Base-by-base conservation (phyloP, 108 stramenopile species). In the Aurantiochytrium sp. region DNA sequence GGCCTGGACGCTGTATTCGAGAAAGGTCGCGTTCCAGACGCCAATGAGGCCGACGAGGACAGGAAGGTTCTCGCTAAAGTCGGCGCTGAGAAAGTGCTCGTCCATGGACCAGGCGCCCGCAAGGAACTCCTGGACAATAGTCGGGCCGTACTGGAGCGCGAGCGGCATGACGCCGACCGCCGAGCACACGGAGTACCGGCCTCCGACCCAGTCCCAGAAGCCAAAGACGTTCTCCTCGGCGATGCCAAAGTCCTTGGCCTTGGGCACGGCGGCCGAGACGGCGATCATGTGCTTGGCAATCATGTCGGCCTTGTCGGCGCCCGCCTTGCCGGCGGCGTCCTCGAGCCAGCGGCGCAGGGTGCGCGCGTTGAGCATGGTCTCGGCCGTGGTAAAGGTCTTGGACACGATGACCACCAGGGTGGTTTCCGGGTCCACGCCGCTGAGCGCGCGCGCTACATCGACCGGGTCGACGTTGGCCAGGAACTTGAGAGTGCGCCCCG, bases 311-410 rank as follows among this genome's bases (percentile, higher is more conserved):
- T 24, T 41, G 37, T 97, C 96, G 73, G 92, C 93, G 55, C 95
- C 85, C 2, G 93, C 89, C 24, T 81, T 87, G 41, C 68, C 90
- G 32, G 85, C 89, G 87, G 96, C 96, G 86, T 96, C 95, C 95
- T 97, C 93, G 24, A 99, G 94, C 99, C 99, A 99, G 88, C 96
- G 94, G 39, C 96, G 93, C 94, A 98, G 94, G 15, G 97, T 97
- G 24, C 96, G 90, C 1, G 99, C 99, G 89, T 99, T 99, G 87
- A 98, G 93, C 98, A 99, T 98, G 53, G 99, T 99, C 92, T 99
- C 99, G 2, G 98, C 97, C 6, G 99, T 99, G 55, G 98, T 98
- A 90, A 98, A 99, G n/a, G 97, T 98, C 91, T 99, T 99, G 88
- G 95, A 96, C 5, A 99, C 99, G 54, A 99, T 94, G 37, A 99